phyloP scores from a whole-genome alignment of 2,329 filamentous ascomycete species.

The Fusarium succisae region DNA sequence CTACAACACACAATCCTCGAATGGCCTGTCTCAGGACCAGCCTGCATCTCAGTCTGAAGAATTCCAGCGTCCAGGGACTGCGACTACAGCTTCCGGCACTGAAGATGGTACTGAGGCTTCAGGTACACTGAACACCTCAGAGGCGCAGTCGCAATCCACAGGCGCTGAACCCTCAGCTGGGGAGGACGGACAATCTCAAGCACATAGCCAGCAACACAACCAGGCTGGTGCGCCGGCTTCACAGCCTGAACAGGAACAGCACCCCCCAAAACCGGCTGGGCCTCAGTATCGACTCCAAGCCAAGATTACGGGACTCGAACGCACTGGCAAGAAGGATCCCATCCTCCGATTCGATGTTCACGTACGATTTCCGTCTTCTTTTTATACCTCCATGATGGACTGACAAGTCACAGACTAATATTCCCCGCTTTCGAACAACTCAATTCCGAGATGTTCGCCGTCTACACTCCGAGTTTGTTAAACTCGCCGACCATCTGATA shows the following conservation, averaged over 20 bases:
- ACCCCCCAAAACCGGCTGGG: conserved; percentile 66
- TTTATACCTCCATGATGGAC: neutral
- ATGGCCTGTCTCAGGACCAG: conserved; percentile 52
- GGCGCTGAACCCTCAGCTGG: conserved; percentile 21
- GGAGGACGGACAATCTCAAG: conserved; percentile 14
- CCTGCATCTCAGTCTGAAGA: conserved; percentile 50
- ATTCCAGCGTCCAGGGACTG: conserved; percentile 58
- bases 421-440: conserved; percentile 97
- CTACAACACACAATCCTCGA: conserved; percentile 55
- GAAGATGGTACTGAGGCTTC: conserved; percentile 52
- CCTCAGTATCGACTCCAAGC: conserved; percentile 88
- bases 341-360: conserved; percentile 96
- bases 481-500: conserved; percentile 94
- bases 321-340: conserved; percentile 94
- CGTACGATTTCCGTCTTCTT: conserved; percentile 61
- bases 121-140: conserved; percentile 33
- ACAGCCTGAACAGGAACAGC: conserved; percentile 51
- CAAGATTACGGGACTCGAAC: conserved; percentile 93
- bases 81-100: conserved; percentile 57
- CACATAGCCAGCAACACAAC: conserved; percentile 44
- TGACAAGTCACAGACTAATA: conserved; percentile 78
- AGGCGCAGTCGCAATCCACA: conserved; percentile 31
- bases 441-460: conserved; percentile 98
- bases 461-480: conserved; percentile 93
- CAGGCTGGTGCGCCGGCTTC: conserved; percentile 27